Evolutionary conservation across 1,284 basidiomycete species (phyloP), one percentile per base, ranked within the genome.

Genomic region (Pseudozyma tsukubaensis): DNA sequence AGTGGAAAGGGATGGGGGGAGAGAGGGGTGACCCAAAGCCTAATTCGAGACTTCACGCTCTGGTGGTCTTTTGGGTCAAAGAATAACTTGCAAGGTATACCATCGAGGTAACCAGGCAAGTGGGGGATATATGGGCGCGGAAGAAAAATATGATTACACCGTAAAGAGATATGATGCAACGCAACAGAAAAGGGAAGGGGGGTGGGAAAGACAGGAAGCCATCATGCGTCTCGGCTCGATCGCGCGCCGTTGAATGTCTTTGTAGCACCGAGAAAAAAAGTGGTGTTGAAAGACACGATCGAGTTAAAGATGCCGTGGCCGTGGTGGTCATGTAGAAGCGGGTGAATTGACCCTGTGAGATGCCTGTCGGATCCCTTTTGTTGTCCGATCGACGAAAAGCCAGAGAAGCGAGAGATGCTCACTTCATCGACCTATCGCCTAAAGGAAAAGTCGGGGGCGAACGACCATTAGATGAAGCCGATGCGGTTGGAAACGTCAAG

Each of bases 401-500:
- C 0, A 43, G 11, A 5, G 18, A 49, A 21, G 49, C 9, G 35
- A 18, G 21, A 29, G 24, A 29, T 29, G 24, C 24, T 29, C 24
- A 12, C 44, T 29, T 12, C 10, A 24, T 7, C 10, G 13, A 29
- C 19, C 35, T 21, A 43, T 52, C 39, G 34, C 11, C 32, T 44
- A 16, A 7, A 16, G 12, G 24, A 58, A 24, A 13, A 18, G 24
- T 35, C 13, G 35, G n/a, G 53, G 13, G 49, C 29, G 9, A 45
- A 50, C 56, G 36, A 37, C 49, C 18, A 39, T 77, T 65, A 81
- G 72, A 80, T 72, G 61, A 80, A 71, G 85, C 90, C 63, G 71
- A 96, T 94, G 92, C 97, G 97, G 92, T 98, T 99, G 80, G 95
- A 94, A 77, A 99, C 93, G 86, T 99, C 96, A 80, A 98, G 88